These are phyloP conservation scores for Cryptococcus sp. DNA, from an alignment of 1,284 basidiomycete genomes.

Conservation along the genomic window DNA sequence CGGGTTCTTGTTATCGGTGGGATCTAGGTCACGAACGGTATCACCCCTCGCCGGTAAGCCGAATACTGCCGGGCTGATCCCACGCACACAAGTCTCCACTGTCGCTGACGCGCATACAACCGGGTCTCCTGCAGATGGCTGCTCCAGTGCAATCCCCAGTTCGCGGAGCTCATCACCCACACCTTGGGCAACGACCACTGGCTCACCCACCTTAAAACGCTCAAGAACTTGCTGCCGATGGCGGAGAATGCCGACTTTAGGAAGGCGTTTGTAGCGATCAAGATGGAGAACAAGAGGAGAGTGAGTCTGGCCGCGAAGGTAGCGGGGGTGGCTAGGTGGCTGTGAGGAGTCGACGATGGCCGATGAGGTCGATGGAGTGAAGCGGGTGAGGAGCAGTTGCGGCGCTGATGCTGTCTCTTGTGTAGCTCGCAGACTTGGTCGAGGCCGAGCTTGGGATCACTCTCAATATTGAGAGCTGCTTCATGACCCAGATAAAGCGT, in stretches of 20 bases:
- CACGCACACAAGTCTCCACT: not conserved
- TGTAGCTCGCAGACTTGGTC: constrained; percentile 63
- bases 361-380: too few relatives aligned
- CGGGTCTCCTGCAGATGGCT: constrained; percentile 85
- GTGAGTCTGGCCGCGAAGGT: constrained; percentile 14
- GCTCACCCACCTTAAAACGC: constrained; percentile 57
- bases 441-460: constrained; percentile 65
- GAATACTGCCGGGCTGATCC: not conserved
- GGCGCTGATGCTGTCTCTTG: not conserved
- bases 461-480: constrained; percentile 71
- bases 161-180: constrained; percentile 76
- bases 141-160: constrained; percentile 84
- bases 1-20: too few relatives aligned
- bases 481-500: constrained; percentile 89
- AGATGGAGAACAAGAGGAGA: constrained; percentile 80
- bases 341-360: too few relatives aligned
- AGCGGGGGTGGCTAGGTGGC: not conserved
- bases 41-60: constrained; percentile 32
- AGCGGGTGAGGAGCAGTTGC: not conserved
- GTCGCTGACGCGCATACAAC: constrained; percentile 4
- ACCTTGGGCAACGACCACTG: constrained; percentile 76
- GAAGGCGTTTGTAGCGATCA: constrained; percentile 73
- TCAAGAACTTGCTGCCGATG: constrained; percentile 52
- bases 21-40: constrained; percentile 47
- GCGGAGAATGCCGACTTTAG: constrained; percentile 71